Evolutionary conservation across 495 filamentous ascomycete species (phyloP), one percentile per base, ranked within the genome.

Genomic region (Neurospora sp.): DNA sequence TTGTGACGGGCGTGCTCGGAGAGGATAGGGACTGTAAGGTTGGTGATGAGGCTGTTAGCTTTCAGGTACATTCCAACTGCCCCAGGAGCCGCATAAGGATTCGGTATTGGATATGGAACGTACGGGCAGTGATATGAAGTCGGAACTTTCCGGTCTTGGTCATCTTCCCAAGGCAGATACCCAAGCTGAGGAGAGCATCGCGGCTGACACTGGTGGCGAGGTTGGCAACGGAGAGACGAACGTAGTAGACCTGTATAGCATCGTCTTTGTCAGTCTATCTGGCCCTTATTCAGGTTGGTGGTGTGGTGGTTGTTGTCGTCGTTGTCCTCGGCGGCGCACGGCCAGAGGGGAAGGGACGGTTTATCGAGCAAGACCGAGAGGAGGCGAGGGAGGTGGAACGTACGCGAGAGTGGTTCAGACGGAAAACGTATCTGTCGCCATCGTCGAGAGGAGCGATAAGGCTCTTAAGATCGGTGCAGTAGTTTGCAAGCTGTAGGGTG

Each of bases 101-200:
- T 59, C 24, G 5, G 24, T 24, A 31, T 28, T 17, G 38, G 15
- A 66, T 34, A 17, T 24, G 21, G 28, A 37, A 48, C 74, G 42
- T 72, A 71, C 74, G 87, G 5, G 92, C 91, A 2, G 93, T 95
- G 79, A 96, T 90, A 80, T 94, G 92, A 59, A 96, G 83, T 37
- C 92, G 84, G 81, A 96, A 97, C 80, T 97, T 97, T 36, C 93
- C 91, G 5, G 92, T 91, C 87, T 98, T 97, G 69, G 93, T 97
- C 84, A 97, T 93, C 81, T 94, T 96, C 70, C 90, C 87, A 37
- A 96, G 81, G 79, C 92, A 96, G 8, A 92, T 94, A 13, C 96
- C 96, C n/a, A 96, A 81, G 1, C 90, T 93, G 45, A 97, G 88
- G 9, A 98, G 87, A 71, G 89, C 89, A 74, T 91, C 89, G 69